Evolutionary conservation across 306 rosid genomes (phyloP).

Genomic region (Elaeagnus macrophylla): DNA sequence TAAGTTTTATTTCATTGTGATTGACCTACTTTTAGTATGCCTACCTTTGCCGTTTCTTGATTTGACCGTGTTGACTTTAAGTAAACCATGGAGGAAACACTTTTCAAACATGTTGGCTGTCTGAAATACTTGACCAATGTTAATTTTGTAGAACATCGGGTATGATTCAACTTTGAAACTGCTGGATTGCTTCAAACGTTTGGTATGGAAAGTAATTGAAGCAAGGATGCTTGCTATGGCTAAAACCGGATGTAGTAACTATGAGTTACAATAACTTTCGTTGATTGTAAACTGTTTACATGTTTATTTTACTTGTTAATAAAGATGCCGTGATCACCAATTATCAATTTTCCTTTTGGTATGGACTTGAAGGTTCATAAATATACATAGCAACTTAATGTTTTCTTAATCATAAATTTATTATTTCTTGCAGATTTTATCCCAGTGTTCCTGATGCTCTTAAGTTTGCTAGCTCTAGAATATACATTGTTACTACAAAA

Average conservation of each 20-base stretch:
- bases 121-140: too few relatives aligned
- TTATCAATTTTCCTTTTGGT: background rate
- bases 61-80: too few relatives aligned
- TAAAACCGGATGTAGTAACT: background rate
- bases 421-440: slow-evolving; percentile 45
- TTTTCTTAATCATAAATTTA: slow-evolving; percentile 7
- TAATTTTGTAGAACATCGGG: too few relatives aligned
- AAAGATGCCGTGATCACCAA: background rate
- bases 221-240: background rate
- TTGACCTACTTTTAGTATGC: too few relatives aligned
- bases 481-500: slow-evolving; percentile 76
- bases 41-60: too few relatives aligned
- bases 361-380: too few relatives aligned
- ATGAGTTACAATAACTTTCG: background rate
- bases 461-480: slow-evolving; percentile 64
- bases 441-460: slow-evolving; percentile 76
- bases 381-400: background rate
- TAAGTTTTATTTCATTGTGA: too few relatives aligned
- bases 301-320: background rate
- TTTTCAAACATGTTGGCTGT: too few relatives aligned
- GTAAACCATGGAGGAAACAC: too few relatives aligned
- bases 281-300: background rate
- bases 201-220: background rate
- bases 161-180: too few relatives aligned
- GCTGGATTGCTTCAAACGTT: too few relatives aligned